phyloP scores from a whole-genome alignment of 208 protist genomes.

The Strigomonas culicis region DNA sequence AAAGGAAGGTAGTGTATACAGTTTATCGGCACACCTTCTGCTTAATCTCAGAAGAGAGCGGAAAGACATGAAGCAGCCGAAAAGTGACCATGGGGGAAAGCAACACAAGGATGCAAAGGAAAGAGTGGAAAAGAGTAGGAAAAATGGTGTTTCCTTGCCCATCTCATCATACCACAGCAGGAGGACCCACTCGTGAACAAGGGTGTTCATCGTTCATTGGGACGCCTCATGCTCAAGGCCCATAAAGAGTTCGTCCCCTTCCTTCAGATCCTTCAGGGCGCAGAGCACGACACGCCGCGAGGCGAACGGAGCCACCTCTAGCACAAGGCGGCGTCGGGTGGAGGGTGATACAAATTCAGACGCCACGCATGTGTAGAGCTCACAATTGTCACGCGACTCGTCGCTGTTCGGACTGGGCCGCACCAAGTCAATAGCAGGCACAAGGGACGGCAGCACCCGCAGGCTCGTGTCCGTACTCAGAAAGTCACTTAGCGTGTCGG shows the following conservation, averaged over 20 bases:
- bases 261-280: constrained; percentile 52
- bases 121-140: neutral
- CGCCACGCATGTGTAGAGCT: constrained; percentile 70
- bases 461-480: constrained; percentile 42
- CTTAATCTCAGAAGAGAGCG: too few species aligned
- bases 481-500: constrained; percentile 60
- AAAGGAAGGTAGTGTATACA: constrained; percentile 6
- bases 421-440: constrained; percentile 78
- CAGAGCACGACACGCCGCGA: constrained; percentile 67
- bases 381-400: constrained; percentile 40
- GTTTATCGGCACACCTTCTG: too few species aligned
- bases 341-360: constrained; percentile 61
- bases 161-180: too few species aligned
- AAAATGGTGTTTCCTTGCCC: neutral
- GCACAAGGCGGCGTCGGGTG: constrained; percentile 49
- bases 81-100: too few species aligned
- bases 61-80: too few species aligned
- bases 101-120: neutral
- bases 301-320: constrained; percentile 48
- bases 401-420: constrained; percentile 12
- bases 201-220: too few species aligned
- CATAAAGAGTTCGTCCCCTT: constrained; percentile 65
- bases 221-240: constrained; percentile 30
- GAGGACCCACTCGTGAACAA: too few species aligned
- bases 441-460: constrained; percentile 61